Conservation (phyloP, 2,329 filamentous ascomycete genomes). For the Penicillium sp. region DNA sequence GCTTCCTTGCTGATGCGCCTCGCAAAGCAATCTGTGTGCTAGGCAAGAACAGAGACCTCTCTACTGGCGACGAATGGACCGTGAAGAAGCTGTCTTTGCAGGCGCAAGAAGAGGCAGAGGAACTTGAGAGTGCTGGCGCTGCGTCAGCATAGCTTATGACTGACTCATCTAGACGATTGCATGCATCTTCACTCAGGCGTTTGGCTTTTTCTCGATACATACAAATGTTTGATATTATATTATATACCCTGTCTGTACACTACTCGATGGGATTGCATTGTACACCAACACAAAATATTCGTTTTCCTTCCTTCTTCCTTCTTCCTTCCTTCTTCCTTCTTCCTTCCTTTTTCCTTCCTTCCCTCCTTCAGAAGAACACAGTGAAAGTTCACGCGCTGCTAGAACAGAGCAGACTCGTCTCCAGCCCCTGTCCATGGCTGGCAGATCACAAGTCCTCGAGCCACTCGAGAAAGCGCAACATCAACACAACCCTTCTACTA, state of each 20-base stretch:
- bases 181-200: slow-evolving; percentile 14
- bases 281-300: not conserved
- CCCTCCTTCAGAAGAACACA: too few species aligned
- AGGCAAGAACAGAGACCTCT: slow-evolving; percentile 73
- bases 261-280: slow-evolving; percentile 17
- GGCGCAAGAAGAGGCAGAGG: slow-evolving; percentile 28
- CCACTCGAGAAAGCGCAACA: not conserved
- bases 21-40: slow-evolving; percentile 66
- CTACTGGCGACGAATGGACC: slow-evolving; percentile 57
- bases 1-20: slow-evolving; percentile 60
- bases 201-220: slow-evolving; percentile 16
- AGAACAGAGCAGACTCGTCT: slow-evolving; percentile 52
- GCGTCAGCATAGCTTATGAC: not conserved
- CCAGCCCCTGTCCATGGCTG: slow-evolving; percentile 46
- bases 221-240: slow-evolving; percentile 1
- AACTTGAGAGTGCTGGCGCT: not conserved
- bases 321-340: slow-evolving; percentile 5
- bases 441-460: slow-evolving; percentile 47
- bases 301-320: slow-evolving; percentile 8
- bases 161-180: not conserved
- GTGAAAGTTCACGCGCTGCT: slow-evolving; percentile 42
- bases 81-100: slow-evolving; percentile 68
- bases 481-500: not conserved
- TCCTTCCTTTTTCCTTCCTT: slow-evolving; percentile 7
- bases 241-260: slow-evolving; percentile 18